Base-by-base conservation (phyloP, 1,139 yeast genomes). In the Taphrina communis region DNA sequence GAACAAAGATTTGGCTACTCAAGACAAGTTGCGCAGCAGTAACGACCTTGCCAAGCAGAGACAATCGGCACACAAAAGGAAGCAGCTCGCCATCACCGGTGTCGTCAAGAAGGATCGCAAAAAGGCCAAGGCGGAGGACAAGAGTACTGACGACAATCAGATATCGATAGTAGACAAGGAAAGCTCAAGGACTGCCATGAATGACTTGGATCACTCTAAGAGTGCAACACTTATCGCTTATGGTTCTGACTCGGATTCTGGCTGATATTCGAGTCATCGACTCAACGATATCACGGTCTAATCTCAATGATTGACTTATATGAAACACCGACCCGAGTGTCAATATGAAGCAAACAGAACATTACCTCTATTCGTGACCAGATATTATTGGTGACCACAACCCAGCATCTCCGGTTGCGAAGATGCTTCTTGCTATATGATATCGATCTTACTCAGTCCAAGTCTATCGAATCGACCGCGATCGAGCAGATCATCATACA, bases 71-170 rank as follows among this genome's bases (percentile, higher is more conserved):
- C 21, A 17, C 14, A 19, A 48, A 17, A n/a, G 46, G 11, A 51
- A 48, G 7, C 42, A 48, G 14, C 41, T 31, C 8, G 35, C 51
- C 21, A 41, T 65, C 39, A 39, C 50, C 14, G 62, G 61, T 25
- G 62, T 65, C 48, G 59, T 65, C 41, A 65, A 36, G n/a, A 42
- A 39, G 19, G 56, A 55, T 14, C 61, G 61, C 35, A 48, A 56
- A 35, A 44, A 48, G 39, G 35, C 17, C 41, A 53, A n/a, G 38
- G 14, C 42, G 17, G 63, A 11, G 39, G 19, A 41, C 25, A 57
- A 42, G n/a, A 11, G n/a, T 6, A 36, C 46, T 35, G 31, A 48
- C 42, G 14, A 39, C 2, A 6, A 4, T 11, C 6, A n/a, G 21
- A 19, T 0, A 1, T 14, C 25, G 6, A 39, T 38, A 1, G 21